Conservation (phyloP, 495 filamentous ascomycete species). For the Pyronema domesticum region DNA sequence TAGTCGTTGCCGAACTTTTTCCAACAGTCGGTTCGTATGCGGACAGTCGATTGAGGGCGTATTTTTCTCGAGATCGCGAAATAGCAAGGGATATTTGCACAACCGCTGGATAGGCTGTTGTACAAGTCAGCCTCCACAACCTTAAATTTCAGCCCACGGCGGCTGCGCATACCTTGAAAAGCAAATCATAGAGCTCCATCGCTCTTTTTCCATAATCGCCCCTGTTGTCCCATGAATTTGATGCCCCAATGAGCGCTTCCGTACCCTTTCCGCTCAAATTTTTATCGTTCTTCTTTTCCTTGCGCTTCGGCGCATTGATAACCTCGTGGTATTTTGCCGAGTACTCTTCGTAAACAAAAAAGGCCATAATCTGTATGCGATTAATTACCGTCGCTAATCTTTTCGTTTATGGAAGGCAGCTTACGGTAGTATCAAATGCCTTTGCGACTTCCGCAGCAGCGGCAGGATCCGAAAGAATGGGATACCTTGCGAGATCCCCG, state of each 20-base stretch:
- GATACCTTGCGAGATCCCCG: slow-evolving; percentile 29
- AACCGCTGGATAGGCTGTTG: slow-evolving; percentile 77
- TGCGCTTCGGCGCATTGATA: slow-evolving; percentile 44
- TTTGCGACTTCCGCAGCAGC: slow-evolving; percentile 58
- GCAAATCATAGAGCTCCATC: slow-evolving; percentile 62
- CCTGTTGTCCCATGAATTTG: slow-evolving; percentile 50
- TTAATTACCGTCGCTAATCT: not conserved
- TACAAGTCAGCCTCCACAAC: not conserved
- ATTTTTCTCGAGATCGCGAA: slow-evolving; percentile 60
- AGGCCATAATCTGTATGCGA: slow-evolving; percentile 46
- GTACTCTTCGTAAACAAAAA: slow-evolving; percentile 76
- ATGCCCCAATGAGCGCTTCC: slow-evolving; percentile 61
- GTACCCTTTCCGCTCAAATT: slow-evolving; percentile 62
- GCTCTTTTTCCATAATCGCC: slow-evolving; percentile 49
- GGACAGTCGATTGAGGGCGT: slow-evolving; percentile 75
- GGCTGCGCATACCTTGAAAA: slow-evolving; percentile 58
- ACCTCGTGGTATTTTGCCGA: slow-evolving; percentile 72
- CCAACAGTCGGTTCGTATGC: slow-evolving; percentile 57
- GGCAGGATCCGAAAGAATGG: slow-evolving; percentile 47
- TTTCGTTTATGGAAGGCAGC: slow-evolving; percentile 8
- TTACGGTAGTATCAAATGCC: slow-evolving; percentile 58
- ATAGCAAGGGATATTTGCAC: slow-evolving; percentile 79
- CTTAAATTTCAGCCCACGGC: slow-evolving; percentile 3
- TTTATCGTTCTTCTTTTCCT: slow-evolving; percentile 42
- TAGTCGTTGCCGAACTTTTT: slow-evolving; percentile 52